Evolutionary conservation across 2,329 filamentous ascomycete species (phyloP), one percentile per base, ranked within the genome.

Genomic region (Microascus cirrosus): DNA sequence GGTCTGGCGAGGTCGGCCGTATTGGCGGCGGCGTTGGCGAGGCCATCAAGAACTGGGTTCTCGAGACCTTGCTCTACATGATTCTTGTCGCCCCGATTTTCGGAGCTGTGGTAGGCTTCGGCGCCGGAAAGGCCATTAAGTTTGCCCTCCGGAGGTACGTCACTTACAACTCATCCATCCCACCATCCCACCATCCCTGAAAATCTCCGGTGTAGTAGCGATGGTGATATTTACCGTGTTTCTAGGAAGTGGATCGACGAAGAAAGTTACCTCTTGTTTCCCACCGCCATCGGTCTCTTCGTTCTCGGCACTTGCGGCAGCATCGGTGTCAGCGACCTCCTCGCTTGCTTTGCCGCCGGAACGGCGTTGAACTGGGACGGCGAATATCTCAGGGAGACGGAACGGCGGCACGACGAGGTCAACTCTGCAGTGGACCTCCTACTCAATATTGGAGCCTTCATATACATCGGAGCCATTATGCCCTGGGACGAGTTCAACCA

Each of bases 311-410:
- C 80, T 0, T 80, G 78, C 59, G 82, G 81, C 28, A 71, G 75
- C 24, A 71, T 84, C 18, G 82, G 81, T 13, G 81, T 79, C 0
- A 80, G 84, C 58, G 82, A 85, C 60, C 75, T 83, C 0, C 72
- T 85, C 3, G 81, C 81, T 3, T 85, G 81, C 64, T 84, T 84
- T 59, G 73, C 80, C 2, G 81, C 83, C 0, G 83, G 82, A 7
- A 79, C 75, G 63, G 74, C 75, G 13, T 68, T 85, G 53, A 85
- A 84, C 67, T 85, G 82, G 83, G 78, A 84, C 58, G 81, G 82
- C 2, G 64, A 74, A n/a, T 85, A 79, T 62, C 76, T 83, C 2
- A 71, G 71, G 4, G 82, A 85, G 65, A 74, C 77, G 0, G 73
- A 81, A 59, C 69, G 73, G 10, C 75, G 81, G 10, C 81, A 83